Conservation (phyloP, 176 grass and related monocot genomes). For the barley (Hordeum vulgare) region DNA sequence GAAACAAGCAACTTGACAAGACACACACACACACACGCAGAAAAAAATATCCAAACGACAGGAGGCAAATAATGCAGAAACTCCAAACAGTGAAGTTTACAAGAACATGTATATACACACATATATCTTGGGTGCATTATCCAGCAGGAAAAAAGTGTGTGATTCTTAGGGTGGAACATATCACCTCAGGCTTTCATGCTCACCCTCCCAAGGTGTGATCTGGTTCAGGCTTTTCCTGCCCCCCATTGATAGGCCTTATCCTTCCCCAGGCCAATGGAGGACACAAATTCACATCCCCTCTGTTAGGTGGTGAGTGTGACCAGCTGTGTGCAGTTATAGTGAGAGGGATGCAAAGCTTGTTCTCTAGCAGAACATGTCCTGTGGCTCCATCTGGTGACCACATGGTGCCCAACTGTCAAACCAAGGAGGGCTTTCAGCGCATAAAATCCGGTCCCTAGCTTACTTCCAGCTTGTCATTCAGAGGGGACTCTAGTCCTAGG, state of each 20-base stretch:
- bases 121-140: neutral
- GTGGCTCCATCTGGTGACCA: neutral
- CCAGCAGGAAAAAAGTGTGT: neutral
- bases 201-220: constrained; percentile 26
- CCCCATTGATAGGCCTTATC: constrained; percentile 14
- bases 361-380: constrained; percentile 11
- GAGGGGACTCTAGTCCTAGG: neutral
- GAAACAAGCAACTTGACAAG: neutral
- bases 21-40: too few relatives aligned
- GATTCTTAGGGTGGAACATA: neutral
- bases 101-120: neutral
- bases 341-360: neutral
- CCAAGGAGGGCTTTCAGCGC: neutral
- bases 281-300: constrained; percentile 9
- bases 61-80: neutral
- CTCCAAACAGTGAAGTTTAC: neutral
- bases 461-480: neutral
- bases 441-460: neutral
- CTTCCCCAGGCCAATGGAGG: constrained; percentile 5
- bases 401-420: constrained; percentile 8
- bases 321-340: neutral
- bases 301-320: neutral
- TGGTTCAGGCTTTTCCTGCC: constrained; percentile 30
- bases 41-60: neutral
- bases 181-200: constrained; percentile 1